phyloP scores from a whole-genome alignment of 495 filamentous ascomycete genomes.

The Penicillium silybi region DNA sequence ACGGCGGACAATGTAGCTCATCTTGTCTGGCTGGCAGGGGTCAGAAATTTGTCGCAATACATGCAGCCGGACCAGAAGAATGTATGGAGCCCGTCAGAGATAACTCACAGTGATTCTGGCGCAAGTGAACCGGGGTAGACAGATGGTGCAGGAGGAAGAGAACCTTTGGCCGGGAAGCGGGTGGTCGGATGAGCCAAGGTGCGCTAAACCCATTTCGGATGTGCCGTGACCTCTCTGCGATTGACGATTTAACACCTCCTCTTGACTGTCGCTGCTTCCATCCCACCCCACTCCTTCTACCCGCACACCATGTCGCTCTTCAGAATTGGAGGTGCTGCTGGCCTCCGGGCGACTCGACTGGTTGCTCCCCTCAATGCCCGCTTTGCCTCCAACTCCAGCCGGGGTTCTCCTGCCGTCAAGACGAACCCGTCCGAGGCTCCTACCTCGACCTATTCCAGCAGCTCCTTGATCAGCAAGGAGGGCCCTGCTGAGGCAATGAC shows the following conservation, averaged over 20 bases:
- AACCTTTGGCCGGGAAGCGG: constrained; percentile 36
- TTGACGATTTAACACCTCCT: constrained; percentile 29
- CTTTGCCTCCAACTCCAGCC: constrained; percentile 28
- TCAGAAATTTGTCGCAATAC: constrained; percentile 28
- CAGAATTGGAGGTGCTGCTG: constrained; percentile 37
- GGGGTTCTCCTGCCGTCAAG: constrained; percentile 30
- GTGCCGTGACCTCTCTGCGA: constrained; percentile 36
- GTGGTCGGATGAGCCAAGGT: constrained; percentile 38
- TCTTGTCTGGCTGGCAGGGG: constrained; percentile 51
- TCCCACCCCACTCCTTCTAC: constrained; percentile 20
- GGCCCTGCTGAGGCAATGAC: constrained; percentile 46
- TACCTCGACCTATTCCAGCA: constrained; percentile 30
- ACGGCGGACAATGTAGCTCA: constrained; percentile 86
- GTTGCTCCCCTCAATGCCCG: constrained; percentile 34
- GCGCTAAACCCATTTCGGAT: constrained; percentile 42
- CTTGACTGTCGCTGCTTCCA: constrained; percentile 16
- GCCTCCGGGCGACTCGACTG: constrained; percentile 34
- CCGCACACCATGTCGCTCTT: constrained; percentile 42
- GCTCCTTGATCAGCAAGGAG: constrained; percentile 52
- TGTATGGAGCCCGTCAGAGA: neutral
- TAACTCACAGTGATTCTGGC: constrained; percentile 33
- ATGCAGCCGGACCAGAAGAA: constrained; percentile 1
- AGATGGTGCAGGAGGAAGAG: constrained; percentile 34
- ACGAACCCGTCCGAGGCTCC: constrained; percentile 41
- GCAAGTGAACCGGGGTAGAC: constrained; percentile 33